Conservation (phyloP, 2,329 filamentous ascomycete species). For the Parastagonospora avenae region DNA sequence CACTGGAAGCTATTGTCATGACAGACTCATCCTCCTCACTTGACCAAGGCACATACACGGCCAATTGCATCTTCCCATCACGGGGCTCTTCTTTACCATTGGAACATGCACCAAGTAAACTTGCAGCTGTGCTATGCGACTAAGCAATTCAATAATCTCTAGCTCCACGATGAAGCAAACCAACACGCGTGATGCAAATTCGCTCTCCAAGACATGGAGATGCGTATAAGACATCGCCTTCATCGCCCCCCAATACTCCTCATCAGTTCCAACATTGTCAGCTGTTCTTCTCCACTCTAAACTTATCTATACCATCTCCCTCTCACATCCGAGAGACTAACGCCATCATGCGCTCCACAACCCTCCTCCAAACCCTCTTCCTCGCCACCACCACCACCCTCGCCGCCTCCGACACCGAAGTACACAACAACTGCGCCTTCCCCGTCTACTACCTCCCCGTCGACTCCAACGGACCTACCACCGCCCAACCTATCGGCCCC, state of each 20-base stretch:
- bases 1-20: neutral
- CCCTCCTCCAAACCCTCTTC: conserved; percentile 17
- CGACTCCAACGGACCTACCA: neutral
- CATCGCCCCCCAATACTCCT: neutral
- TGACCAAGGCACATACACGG: neutral
- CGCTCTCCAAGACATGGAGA: neutral
- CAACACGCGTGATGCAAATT: neutral
- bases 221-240: conserved; percentile 13
- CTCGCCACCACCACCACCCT: conserved; percentile 16
- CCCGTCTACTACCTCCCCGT: conserved; percentile 30
- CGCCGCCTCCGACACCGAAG: conserved; percentile 12
- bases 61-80: neutral
- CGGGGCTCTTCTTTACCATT: neutral
- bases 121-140: neutral
- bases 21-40: neutral
- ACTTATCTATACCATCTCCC: neutral
- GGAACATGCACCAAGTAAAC: neutral
- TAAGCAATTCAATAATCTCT: conserved; percentile 3
- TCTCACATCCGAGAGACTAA: neutral
- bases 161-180: neutral
- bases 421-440: conserved; percentile 34
- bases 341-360: conserved; percentile 22
- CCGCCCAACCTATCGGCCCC: neutral
- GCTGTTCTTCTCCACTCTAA: no score
- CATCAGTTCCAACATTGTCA: conserved; percentile 1